Conservation (phyloP, 2,329 filamentous ascomycete species). For the Colletotrichum zoysiae region DNA sequence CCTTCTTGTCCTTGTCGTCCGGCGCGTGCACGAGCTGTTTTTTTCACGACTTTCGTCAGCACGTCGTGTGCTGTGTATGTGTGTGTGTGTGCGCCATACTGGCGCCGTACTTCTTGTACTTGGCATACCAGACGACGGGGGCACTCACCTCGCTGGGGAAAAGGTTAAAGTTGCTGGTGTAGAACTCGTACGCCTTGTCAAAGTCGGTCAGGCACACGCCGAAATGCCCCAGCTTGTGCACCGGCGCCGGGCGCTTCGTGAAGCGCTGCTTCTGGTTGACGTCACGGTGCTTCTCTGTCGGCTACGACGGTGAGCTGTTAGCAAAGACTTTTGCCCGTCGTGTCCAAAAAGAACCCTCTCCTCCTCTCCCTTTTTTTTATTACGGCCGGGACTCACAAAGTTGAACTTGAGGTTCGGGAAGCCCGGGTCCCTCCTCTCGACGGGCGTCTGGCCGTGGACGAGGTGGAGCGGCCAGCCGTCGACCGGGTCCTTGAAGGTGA, state of each 20-base stretch:
- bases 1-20: slow-evolving; percentile 50
- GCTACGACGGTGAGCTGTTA: slow-evolving; percentile 45
- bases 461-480: slow-evolving; percentile 71
- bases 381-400: slow-evolving; percentile 51
- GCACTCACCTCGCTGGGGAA: slow-evolving; percentile 60
- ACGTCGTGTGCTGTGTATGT: no score
- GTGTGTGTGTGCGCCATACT: not conserved
- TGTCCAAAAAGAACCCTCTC: not conserved
- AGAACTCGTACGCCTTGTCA: slow-evolving; percentile 63
- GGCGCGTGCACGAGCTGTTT: slow-evolving; percentile 42
- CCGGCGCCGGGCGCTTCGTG: slow-evolving; percentile 57
- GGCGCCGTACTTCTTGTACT: no score
- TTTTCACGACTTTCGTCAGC: not conserved
- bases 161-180: slow-evolving; percentile 63
- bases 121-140: no score
- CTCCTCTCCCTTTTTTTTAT: not conserved
- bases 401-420: slow-evolving; percentile 60
- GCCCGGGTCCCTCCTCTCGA: slow-evolving; percentile 52
- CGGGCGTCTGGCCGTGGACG: slow-evolving; percentile 64
- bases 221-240: slow-evolving; percentile 69
- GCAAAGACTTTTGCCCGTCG: not conserved
- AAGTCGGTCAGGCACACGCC: slow-evolving; percentile 67
- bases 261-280: slow-evolving; percentile 64
- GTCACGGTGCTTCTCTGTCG: slow-evolving; percentile 56
- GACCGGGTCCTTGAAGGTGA: slow-evolving; percentile 65